Conservation (phyloP, 2,329 filamentous ascomycete genomes). For the Chrysosporium keratinophilum region DNA sequence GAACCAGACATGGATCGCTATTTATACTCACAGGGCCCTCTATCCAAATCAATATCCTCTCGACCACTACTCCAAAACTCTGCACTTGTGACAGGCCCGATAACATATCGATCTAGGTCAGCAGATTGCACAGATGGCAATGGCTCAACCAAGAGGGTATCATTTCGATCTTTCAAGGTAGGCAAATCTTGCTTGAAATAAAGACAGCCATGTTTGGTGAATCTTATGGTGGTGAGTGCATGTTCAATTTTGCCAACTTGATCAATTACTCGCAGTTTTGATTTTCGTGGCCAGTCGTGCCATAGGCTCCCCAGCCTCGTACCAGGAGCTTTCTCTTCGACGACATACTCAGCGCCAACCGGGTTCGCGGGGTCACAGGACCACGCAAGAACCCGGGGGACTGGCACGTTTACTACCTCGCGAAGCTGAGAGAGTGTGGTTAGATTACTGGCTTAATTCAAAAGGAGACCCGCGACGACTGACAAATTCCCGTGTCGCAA, state of each 20-base stretch:
- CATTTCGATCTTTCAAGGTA: slow-evolving; percentile 23
- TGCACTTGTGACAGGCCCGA: slow-evolving; percentile 20
- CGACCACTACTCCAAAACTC: slow-evolving; percentile 20
- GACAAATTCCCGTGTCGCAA: slow-evolving; percentile 23
- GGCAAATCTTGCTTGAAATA: slow-evolving; percentile 13
- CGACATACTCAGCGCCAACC: slow-evolving; percentile 17
- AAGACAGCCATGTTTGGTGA: slow-evolving; percentile 10
- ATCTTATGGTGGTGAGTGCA: slow-evolving; percentile 2
- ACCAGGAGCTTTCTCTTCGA: slow-evolving; percentile 23
- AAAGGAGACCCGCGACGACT: slow-evolving; percentile 4
- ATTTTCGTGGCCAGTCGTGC: slow-evolving; percentile 17
- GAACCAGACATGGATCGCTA: neutral
- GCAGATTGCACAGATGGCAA: neutral
- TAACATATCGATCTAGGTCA: slow-evolving; percentile 15
- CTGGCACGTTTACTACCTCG: slow-evolving; percentile 15
- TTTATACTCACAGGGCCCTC: slow-evolving; percentile 24
- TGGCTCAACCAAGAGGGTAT: slow-evolving; percentile 5
- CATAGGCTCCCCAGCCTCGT: slow-evolving; percentile 6
- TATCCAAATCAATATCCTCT: slow-evolving; percentile 21
- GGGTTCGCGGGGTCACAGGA: slow-evolving; percentile 15
- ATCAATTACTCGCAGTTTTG: slow-evolving; percentile 9
- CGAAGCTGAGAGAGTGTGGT: neutral
- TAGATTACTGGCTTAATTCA: slow-evolving; percentile 1
- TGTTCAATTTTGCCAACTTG: slow-evolving; percentile 12
- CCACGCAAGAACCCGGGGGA: slow-evolving; percentile 14